phyloP scores from a whole-genome alignment of 2,329 filamentous ascomycete genomes.

The Claviceps africana region DNA sequence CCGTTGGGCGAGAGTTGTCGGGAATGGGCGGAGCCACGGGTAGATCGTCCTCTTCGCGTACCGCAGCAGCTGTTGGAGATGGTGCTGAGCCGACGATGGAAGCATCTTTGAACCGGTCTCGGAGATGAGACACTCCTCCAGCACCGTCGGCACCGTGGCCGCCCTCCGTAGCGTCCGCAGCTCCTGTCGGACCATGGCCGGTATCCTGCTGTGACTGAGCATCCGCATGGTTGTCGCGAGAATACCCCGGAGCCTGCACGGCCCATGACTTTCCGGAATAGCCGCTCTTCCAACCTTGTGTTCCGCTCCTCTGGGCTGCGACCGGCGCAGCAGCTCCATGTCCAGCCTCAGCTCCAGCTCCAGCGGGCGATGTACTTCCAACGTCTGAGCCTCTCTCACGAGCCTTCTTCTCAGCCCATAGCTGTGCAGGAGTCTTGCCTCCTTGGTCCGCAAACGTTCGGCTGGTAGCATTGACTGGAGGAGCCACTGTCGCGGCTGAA shows the following conservation, averaged over 20 bases:
- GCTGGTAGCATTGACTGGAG: constrained; percentile 65
- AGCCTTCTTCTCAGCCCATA: constrained; percentile 97
- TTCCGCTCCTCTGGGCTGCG: constrained; percentile 56
- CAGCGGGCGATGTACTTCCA: constrained; percentile 28
- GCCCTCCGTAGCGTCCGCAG: constrained; percentile 34
- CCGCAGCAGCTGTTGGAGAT: constrained; percentile 22
- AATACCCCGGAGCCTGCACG: constrained; percentile 55
- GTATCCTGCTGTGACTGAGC: constrained; percentile 44
- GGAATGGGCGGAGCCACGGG: constrained; percentile 35
- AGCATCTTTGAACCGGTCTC: constrained; percentile 71
- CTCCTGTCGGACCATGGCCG: constrained; percentile 34
- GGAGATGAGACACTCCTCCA: constrained; percentile 58
- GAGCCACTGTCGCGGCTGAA: constrained; percentile 36
- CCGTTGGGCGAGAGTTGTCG: constrained; percentile 53
- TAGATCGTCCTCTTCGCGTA: constrained; percentile 20
- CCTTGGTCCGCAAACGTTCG: constrained; percentile 88
- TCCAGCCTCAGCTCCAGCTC: too few relatives aligned
- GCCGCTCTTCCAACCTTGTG: constrained; percentile 73
- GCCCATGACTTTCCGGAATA: constrained; percentile 87
- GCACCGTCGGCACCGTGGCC: constrained; percentile 40
- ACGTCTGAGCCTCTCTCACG: constrained; percentile 46
- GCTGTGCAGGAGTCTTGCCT: constrained; percentile 89
- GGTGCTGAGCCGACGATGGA: constrained; percentile 48
- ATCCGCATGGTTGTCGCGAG: constrained; percentile 41
- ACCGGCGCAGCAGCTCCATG: constrained; percentile 47